Base-by-base conservation (phyloP, 805 yeast genomes). In the Ogataea ganodermae region DNA sequence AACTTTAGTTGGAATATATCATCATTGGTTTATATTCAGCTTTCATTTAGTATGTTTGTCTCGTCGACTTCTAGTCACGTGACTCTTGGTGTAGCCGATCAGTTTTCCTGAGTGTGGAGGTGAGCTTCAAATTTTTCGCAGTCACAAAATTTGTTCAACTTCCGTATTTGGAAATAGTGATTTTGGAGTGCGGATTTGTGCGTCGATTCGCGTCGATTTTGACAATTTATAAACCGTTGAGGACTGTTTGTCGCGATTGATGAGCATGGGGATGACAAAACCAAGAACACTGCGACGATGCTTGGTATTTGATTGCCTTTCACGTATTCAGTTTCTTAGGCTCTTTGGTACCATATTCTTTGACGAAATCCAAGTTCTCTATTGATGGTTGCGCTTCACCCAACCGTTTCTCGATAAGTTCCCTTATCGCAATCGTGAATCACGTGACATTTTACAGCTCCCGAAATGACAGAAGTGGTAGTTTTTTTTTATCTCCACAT, bases 1-100 rank as follows among this genome's bases (percentile, higher is more conserved):
- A 50, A 48, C 48, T 43, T 43, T 42, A 39, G 43, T 45, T 45
- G 44, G 38, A 44, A 45, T 42, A 27, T 50, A 50, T 46, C 43
- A 40, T 46, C 38, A 48, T 36, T 46, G 44, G 33, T 26, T 31
- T 38, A 38, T 38, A 38, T 38, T 37, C 42, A 38, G 22, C 32
- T 16, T 26, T 7, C 26, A 21, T n/a, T 37, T n/a, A 30, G 20
- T n/a, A n/a, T 36, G 18, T 36, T 36, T 21, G 40, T 36, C n/a
- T n/a, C n/a, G n/a, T n/a, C n/a, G n/a, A 22, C 10, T 36, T 17
- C 10, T 22, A 31, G 48, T 48, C 51, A 48, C 51, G 51, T 48
- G 51, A 44, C 43, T 36, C 8, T 5, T 3, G 16, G 16, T 30
- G 33, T 30, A 30, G 33, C 16, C 5, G 3, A 6, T 26, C 21